phyloP scores from a whole-genome alignment of 768 basidiomycete genomes.

The Termitomyces sp. region DNA sequence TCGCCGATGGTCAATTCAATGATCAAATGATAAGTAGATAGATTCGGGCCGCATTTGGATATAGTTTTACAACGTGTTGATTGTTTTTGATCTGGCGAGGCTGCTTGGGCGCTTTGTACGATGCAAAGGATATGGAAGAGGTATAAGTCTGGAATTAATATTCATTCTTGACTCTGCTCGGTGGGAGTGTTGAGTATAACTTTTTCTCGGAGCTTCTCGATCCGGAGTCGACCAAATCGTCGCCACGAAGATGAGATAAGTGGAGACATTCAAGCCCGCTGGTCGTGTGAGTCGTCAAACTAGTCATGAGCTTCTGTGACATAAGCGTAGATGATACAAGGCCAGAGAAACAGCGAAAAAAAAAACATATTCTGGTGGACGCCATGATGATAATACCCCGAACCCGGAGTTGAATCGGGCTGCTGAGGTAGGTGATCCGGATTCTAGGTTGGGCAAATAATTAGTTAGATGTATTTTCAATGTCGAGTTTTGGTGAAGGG shows the following conservation, averaged over 20 bases:
- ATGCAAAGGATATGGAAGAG: no score
- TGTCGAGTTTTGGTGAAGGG: not conserved
- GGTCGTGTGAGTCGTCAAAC: not conserved
- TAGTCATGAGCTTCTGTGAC: not conserved
- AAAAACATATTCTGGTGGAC: not conserved
- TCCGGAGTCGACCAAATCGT: no score
- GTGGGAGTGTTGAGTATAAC: no score
- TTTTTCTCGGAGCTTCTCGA: no score
- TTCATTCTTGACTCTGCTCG: no score
- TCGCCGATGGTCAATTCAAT: not conserved
- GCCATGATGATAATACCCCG: not conserved
- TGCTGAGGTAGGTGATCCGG: not conserved
- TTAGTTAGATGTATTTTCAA: not conserved
- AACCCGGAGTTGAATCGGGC: not conserved
- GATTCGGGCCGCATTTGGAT: no score
- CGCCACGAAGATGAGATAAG: no score
- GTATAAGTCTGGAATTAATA: no score
- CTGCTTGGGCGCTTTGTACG: not conserved
- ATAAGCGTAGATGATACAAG: not conserved
- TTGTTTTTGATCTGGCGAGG: not conserved
- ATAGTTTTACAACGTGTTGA: not conserved
- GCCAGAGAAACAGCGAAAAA: not conserved
- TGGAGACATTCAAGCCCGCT: no score
- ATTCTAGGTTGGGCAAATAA: not conserved
- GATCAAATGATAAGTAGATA: not conserved